These are phyloP conservation scores for Verbascum thapsus DNA, from an alignment of 257 asterid species.

Conservation along the genomic window DNA sequence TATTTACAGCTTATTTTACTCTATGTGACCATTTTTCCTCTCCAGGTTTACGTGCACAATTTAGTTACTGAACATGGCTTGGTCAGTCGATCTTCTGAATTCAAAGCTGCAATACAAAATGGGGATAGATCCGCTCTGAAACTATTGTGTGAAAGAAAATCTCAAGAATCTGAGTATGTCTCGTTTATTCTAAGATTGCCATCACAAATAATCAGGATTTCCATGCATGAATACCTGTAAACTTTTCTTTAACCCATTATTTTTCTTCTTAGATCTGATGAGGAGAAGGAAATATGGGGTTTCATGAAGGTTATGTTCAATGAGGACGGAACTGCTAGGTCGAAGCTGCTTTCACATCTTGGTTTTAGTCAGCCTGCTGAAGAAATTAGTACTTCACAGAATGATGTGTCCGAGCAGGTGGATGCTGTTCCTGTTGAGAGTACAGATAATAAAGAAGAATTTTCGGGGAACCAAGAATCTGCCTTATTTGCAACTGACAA, in stretches of 20 bases:
- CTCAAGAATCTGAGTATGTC: conserved; percentile 63
- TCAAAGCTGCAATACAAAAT: conserved; percentile 56
- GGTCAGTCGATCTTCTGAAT: conserved; percentile 59
- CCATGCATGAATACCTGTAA: conserved; percentile 7
- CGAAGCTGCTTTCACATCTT: conserved; percentile 65
- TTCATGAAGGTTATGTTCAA: conserved; percentile 67
- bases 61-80: conserved; percentile 56
- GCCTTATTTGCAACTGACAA: conserved; percentile 40
- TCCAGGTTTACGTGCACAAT: conserved; percentile 56
- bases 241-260: conserved; percentile 2
- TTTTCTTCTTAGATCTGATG: conserved; percentile 48
- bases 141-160: conserved; percentile 61
- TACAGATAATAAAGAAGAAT: conserved; percentile 36
- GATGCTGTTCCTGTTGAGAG: conserved; percentile 45
- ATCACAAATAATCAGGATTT: too few relatives aligned
- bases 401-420: conserved; percentile 49
- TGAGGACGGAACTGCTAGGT: conserved; percentile 66
- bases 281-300: conserved; percentile 66
- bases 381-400: conserved; percentile 35
- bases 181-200: conserved; percentile 11
- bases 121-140: conserved; percentile 57
- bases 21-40: conserved; percentile 8
- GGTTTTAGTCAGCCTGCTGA: conserved; percentile 55
- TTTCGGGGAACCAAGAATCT: conserved; percentile 36
- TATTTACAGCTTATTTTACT: background rate